phyloP scores from a whole-genome alignment of 2,329 filamentous ascomycete genomes.

The Whalleya microplaca region DNA sequence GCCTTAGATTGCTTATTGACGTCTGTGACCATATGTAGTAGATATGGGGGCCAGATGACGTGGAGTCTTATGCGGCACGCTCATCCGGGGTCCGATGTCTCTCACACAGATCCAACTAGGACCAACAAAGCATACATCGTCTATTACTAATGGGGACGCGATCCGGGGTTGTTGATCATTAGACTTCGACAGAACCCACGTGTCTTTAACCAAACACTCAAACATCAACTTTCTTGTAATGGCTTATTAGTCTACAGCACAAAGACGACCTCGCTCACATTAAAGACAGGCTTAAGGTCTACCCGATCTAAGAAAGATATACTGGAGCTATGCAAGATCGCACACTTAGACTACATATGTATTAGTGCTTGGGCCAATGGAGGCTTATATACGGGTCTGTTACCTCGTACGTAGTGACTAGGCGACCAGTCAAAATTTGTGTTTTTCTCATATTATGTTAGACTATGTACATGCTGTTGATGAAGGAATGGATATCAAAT shows the following conservation, averaged over 20 bases:
- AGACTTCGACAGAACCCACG: neutral
- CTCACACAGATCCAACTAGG: neutral
- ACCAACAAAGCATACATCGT: neutral
- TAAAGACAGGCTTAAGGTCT: neutral
- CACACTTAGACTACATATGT: neutral
- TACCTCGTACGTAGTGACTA: neutral
- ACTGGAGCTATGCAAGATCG: neutral
- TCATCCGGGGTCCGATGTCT: neutral
- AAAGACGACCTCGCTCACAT: neutral
- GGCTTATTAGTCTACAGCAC: neutral
- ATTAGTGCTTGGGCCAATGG: neutral
- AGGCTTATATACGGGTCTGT: neutral
- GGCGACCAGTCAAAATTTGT: too few relatives aligned
- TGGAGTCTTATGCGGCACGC: slow-evolving; percentile 2
- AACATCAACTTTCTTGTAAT: neutral
- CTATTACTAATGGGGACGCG: neutral
- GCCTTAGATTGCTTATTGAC: slow-evolving; percentile 17
- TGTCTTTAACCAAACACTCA: neutral
- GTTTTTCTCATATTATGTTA: too few relatives aligned
- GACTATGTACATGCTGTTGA: too few relatives aligned
- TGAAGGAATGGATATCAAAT: too few relatives aligned
- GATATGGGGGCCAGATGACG: slow-evolving; percentile 26
- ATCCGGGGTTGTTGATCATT: neutral
- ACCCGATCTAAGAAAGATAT: neutral
- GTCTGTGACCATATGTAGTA: too few relatives aligned